Conservation (phyloP, 2,329 filamentous ascomycete species). For the Ceratocystis ficicola region DNA sequence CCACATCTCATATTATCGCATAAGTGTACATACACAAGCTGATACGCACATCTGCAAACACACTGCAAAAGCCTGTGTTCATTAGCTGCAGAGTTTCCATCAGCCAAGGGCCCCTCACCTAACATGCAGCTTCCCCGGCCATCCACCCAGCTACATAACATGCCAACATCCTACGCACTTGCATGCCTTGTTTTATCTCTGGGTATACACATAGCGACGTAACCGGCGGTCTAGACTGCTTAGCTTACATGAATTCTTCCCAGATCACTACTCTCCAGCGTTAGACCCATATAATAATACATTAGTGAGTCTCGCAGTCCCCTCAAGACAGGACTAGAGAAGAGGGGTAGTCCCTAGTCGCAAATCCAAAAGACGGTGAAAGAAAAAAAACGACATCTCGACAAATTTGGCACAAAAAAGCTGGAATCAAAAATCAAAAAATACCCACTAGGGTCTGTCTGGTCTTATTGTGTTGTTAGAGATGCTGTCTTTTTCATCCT, state of each 20-base stretch:
- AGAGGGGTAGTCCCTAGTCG: background rate
- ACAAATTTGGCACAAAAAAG: no score
- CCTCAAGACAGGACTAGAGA: no score
- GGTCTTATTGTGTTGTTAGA: no score
- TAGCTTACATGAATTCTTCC: background rate
- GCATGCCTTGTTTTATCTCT: background rate
- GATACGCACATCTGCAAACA: background rate
- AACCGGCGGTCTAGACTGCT: conserved; percentile 6
- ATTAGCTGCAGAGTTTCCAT: background rate
- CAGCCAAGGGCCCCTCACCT: background rate
- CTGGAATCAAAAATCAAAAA: no score
- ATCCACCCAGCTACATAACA: background rate
- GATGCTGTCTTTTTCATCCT: no score
- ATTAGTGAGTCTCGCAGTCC: no score
- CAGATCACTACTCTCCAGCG: background rate
- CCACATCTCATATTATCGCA: background rate
- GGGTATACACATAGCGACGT: background rate
- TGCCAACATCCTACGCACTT: background rate
- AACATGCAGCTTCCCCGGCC: background rate
- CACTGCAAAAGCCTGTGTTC: background rate
- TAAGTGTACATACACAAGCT: background rate
- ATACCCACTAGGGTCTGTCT: no score
- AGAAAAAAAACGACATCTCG: background rate
- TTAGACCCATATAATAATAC: background rate
- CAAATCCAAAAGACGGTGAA: background rate